Evolutionary conservation across 2,329 filamentous ascomycete species (phyloP).

Genomic region (Arthrobotrys megalospora): DNA sequence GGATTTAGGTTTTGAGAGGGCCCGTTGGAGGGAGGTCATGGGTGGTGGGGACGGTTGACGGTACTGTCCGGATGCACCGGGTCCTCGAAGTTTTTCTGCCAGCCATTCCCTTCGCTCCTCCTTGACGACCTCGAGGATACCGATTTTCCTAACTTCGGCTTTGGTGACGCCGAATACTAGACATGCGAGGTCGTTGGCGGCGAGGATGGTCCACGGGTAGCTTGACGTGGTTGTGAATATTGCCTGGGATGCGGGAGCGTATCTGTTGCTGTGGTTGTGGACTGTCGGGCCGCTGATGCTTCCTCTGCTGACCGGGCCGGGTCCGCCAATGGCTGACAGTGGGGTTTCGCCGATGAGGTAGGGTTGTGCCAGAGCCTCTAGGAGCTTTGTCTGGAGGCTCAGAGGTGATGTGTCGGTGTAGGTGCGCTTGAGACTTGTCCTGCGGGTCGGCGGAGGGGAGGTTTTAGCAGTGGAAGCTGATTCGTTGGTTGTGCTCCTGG

Average conservation of each 20-base stretch:
- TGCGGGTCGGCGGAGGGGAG: conserved; percentile 74
- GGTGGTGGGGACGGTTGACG: conserved; percentile 44
- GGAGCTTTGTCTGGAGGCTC: conserved; percentile 83
- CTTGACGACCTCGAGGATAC: conserved; percentile 94
- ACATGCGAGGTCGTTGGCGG: conserved; percentile 95
- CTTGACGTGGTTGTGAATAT: conserved; percentile 96
- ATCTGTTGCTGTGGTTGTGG: conserved; percentile 92
- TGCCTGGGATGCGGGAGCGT: conserved; percentile 90
- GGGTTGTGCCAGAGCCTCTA: conserved; percentile 87
- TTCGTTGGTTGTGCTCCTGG: conserved; percentile 73
- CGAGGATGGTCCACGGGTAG: conserved; percentile 93
- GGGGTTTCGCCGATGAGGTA: conserved; percentile 72
- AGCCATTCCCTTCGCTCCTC: conserved; percentile 91
- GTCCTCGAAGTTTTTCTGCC: conserved; percentile 82
- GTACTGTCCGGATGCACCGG: conserved; percentile 69
- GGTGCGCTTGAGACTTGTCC: conserved; percentile 83
- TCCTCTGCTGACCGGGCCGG: conserved; percentile 40
- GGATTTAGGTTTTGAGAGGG: conserved; percentile 48
- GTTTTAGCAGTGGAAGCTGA: conserved; percentile 72
- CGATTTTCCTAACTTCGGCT: conserved; percentile 92
- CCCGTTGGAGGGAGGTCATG: conserved; percentile 52
- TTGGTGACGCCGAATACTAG: conserved; percentile 99
- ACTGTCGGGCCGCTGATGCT: conserved; percentile 71
- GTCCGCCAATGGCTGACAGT: conserved; percentile 51
- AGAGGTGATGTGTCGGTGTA: conserved; percentile 85